phyloP scores from a whole-genome alignment of 2,329 filamentous ascomycete species.

The Hypoxylon sp. region DNA sequence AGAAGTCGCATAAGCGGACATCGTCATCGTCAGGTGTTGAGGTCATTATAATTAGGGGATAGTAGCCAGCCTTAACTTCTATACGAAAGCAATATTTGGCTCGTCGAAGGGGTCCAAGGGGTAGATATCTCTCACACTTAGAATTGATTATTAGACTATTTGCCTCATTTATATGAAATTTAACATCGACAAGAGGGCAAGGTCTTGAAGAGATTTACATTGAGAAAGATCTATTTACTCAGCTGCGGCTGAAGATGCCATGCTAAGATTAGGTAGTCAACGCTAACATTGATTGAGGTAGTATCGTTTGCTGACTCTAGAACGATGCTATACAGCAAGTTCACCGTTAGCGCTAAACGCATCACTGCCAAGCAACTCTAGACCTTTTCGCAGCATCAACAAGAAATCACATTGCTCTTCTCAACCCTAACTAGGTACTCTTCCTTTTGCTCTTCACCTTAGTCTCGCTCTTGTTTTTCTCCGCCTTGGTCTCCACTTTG shows the following conservation, averaged over 20 bases:
- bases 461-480: constrained; percentile 38
- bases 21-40: not conserved
- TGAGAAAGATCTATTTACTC: not conserved
- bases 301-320: not conserved
- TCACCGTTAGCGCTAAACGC: constrained; percentile 1
- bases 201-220: not conserved
- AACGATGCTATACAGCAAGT: not conserved
- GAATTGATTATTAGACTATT: not conserved
- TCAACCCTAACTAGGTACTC: constrained; percentile 35
- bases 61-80: not conserved
- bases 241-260: constrained; percentile 26
- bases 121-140: not conserved
- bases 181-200: not conserved
- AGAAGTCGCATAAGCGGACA: constrained; percentile 34
- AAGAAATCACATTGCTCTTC: constrained; percentile 26
- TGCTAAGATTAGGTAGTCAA: not conserved
- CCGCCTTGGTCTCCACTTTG: constrained; percentile 57
- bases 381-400: constrained; percentile 11
- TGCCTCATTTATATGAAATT: not conserved
- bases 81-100: not conserved
- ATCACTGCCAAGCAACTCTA: constrained; percentile 1
- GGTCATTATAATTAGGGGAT: constrained; percentile 6
- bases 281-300: not conserved
- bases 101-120: too few species aligned
- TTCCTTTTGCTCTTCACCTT: constrained; percentile 49